Base-by-base conservation (phyloP, 805 yeast species). In the Yamadazyma paraphyllophila region DNA sequence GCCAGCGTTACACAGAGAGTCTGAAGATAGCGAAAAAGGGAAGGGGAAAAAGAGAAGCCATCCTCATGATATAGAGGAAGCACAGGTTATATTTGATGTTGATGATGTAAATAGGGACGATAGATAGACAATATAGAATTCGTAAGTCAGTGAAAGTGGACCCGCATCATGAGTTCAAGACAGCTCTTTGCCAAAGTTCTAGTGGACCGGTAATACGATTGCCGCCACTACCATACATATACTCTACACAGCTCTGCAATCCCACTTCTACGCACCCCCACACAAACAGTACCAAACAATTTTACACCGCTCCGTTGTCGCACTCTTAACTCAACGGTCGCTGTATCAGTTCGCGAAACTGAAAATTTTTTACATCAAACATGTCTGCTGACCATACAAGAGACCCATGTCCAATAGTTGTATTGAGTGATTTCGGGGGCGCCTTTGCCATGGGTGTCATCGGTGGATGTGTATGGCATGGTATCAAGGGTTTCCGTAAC, bases 381-480 rank as follows among this genome's bases (percentile, higher is more conserved):
- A 85, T 86, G 91, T 85, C 95, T 39, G 96, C 96, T 45, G 99
- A 94, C 73, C 98, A 94, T 71, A 82, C 96, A 36, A 88, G 98
- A 81, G 99, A 94, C 67, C 99, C 99, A 58, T 94, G 99, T 73
- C 99, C 99, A 46, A 79, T 92, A 55, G 97, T 94, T 48, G 89
- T 94, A 55, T 74, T 94, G 55, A 92, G 85, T 70, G 99, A 94
- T 75, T 94, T 94, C 60, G 99, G 99, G 64, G 98, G 97, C 67
- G 98, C 99, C 47, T 94, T 91, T 62, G 84, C 98, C 61, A 92
- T 94, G 98, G 99, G 99, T 73, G 97, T 82, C 58, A 87, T 94
- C 61, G 99, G 99, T 74, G 99, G 99, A 55, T 83, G 92, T 59
- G 83, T 94, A 52, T 94, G 99, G 99, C 98, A 94, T 74, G 97